phyloP scores from a whole-genome alignment of 169 alveolate species.

The Cryptosporidium bovis region DNA sequence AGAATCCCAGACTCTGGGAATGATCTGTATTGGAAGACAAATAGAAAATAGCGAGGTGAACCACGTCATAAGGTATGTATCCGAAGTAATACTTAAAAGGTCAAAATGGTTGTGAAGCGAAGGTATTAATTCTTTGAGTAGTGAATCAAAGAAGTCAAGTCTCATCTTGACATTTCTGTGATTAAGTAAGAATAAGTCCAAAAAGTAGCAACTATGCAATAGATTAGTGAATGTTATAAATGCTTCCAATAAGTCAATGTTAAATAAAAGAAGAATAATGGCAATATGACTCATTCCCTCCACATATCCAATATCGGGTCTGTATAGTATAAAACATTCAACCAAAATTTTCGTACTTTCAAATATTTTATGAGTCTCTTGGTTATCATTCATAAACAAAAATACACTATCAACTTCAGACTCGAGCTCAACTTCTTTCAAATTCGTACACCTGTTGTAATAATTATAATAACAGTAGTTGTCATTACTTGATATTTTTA shows the following conservation, averaged over 20 bases:
- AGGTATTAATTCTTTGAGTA: constrained; percentile 59
- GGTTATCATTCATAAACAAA: constrained; percentile 35
- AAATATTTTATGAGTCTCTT: constrained; percentile 20
- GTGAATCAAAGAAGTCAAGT: constrained; percentile 50
- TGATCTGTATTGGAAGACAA: constrained; percentile 47
- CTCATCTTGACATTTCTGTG: constrained; percentile 71
- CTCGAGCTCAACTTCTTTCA: constrained; percentile 11
- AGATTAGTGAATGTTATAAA: constrained; percentile 57
- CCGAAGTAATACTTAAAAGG: constrained; percentile 59
- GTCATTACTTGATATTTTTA: too few relatives aligned
- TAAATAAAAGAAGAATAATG: constrained; percentile 40
- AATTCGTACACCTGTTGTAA: too few relatives aligned
- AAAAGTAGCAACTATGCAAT: constrained; percentile 43
- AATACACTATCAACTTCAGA: constrained; percentile 59
- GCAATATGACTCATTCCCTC: constrained; percentile 74
- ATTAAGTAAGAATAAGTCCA: constrained; percentile 45
- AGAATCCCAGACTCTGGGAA: constrained; percentile 71
- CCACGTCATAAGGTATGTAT: constrained; percentile 61
- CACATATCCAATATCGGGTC: constrained; percentile 72
- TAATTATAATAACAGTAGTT: too few relatives aligned
- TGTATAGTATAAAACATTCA: constrained; percentile 48
- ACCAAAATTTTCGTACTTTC: constrained; percentile 54
- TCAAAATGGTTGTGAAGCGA: constrained; percentile 67
- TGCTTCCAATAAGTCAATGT: constrained; percentile 44
- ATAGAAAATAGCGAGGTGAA: constrained; percentile 61